Evolutionary conservation across 371 early-diverging fungal genomes (phyloP).

Genomic region (Mucor mucedo): DNA sequence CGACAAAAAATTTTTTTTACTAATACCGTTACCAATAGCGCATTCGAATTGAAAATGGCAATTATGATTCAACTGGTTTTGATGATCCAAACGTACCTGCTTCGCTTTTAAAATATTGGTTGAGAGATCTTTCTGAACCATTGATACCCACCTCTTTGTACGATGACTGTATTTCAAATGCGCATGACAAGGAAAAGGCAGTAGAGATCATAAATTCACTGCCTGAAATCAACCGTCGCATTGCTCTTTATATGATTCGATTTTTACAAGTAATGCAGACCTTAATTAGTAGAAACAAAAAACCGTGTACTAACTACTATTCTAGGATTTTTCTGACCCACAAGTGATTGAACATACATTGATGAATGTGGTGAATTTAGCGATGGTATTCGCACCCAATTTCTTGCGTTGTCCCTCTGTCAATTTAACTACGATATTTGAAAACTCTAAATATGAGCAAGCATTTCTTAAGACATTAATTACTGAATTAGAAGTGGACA

Average conservation of each 20-base stretch:
- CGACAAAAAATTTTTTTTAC: not conserved
- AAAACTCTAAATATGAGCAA: constrained; percentile 77
- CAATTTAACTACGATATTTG: constrained; percentile 76
- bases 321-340: constrained; percentile 73
- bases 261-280: constrained; percentile 69
- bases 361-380: constrained; percentile 90
- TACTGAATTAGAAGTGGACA: constrained; percentile 27
- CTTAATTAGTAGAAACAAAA: not conserved
- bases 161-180: constrained; percentile 64
- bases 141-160: constrained; percentile 84
- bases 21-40: constrained; percentile 35
- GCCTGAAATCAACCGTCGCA: constrained; percentile 78
- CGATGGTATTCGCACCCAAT: constrained; percentile 96
- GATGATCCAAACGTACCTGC: constrained; percentile 92
- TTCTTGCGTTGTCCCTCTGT: constrained; percentile 89
- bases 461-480: constrained; percentile 48
- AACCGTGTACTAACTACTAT: not conserved
- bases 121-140: constrained; percentile 92
- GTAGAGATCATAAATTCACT: constrained; percentile 66
- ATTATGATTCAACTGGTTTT: constrained; percentile 71
- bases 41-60: constrained; percentile 83
- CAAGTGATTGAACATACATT: constrained; percentile 73
- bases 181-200: constrained; percentile 63
- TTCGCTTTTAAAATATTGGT: constrained; percentile 92
- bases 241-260: constrained; percentile 76